Base-by-base conservation (phyloP, 345 rosid species). In the Bruguiera parviflora region DNA sequence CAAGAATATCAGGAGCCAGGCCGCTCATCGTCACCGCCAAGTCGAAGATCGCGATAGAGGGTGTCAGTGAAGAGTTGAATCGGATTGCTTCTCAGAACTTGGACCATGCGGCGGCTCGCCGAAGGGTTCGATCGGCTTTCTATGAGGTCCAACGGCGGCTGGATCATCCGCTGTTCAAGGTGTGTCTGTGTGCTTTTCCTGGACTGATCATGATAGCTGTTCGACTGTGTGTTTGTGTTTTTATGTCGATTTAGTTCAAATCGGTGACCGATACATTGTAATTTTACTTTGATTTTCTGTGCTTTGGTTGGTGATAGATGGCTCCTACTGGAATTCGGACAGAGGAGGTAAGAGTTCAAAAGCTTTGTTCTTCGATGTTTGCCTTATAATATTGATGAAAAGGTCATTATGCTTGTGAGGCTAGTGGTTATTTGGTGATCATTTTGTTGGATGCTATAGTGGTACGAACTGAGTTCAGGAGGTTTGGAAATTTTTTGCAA, bases 101-200 rank as follows among this genome's bases (percentile, higher is more conserved):
- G 77, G 97, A 88, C 76, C 80, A 85, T 67, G 96, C 95, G 57
- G 83, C 88, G 4, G 86, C 89, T 64, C 83, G 98, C 53, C 77
- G 98, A 57, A 65, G 59, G 61, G 88, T 84, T 33, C 96, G 96
- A 37, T 84, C 88, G 9, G 96, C 98, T 70, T 94, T 94, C 64
- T 5, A 24, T 53, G 79, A 84, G 57, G 83, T 81, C 33, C 96
- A 89, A 58, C 87, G 57, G 73, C 85, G 83, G 76, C 91, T 94
- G 62, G 98, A 91, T 79, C 98, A 94, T 73, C 86, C 87, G 65
- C 75, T 94, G 69, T 89, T 91, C 76, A 89, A 88, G 96, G 97
- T 88, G 19, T 21, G 74, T 73, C 51, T 51, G 5, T 22, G 58
- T 22, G 28, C 28, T 19, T 7, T 25, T 28, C 37, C 8, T 53